These are phyloP conservation scores for Scedosporium apiospermum DNA, from an alignment of 2,329 filamentous ascomycete genomes.

Conservation along the genomic window DNA sequence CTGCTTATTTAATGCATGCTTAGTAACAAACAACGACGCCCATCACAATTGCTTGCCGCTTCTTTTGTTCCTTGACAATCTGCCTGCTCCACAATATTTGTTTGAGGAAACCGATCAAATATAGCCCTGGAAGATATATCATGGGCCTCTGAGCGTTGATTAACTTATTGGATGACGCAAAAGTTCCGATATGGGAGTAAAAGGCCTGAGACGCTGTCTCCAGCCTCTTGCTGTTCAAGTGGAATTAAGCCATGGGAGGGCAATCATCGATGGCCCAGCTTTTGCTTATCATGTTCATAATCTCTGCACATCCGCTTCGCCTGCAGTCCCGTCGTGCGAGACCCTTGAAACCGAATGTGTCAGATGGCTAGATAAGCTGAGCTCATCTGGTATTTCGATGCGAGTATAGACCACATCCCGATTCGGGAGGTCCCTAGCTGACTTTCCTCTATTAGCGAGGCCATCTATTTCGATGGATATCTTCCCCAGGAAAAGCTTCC, in stretches of 20 bases:
- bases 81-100: no score
- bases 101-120: neutral
- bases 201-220: conserved; percentile 42
- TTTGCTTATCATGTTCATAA: conserved; percentile 66
- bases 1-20: no score
- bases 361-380: conserved; percentile 53
- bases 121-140: no score
- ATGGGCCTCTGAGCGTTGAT: no score
- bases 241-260: conserved; percentile 28
- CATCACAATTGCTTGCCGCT: neutral
- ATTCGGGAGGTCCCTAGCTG: neutral
- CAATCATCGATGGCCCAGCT: conserved; percentile 68
- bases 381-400: conserved; percentile 48
- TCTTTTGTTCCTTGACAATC: neutral
- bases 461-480: conserved; percentile 79
- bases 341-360: conserved; percentile 50
- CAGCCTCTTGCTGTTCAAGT: conserved; percentile 38
- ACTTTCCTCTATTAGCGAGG: conserved; percentile 34
- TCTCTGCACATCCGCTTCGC: conserved; percentile 42
- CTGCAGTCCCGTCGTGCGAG: conserved; percentile 47
- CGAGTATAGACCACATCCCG: conserved; percentile 26
- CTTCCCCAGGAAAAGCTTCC: conserved; percentile 58
- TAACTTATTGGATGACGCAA: no score
- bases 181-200: conserved; percentile 44
- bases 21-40: neutral